Evolutionary conservation across 805 yeast species (phyloP), one percentile per base, ranked within the genome.

Genomic region (Yarrowia bubula): DNA sequence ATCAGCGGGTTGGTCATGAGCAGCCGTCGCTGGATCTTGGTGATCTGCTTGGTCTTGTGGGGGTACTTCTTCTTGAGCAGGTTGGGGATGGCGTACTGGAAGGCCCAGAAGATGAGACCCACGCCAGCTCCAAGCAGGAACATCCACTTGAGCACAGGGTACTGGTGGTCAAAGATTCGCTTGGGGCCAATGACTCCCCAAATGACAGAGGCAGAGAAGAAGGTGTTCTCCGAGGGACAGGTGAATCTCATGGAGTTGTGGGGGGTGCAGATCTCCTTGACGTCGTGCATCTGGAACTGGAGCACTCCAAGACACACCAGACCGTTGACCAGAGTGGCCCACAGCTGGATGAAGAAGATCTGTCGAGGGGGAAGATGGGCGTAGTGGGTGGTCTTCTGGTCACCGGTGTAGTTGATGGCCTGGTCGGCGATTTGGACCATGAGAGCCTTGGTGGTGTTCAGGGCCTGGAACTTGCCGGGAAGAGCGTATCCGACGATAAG

Each of bases 341-440:
- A 41, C 28, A 41, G 22, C 4, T 41, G 44, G 44, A 41, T 41
- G 4, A 6, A 4, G n/a, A 41, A 41, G 28, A 41, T 41, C 14
- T 28, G 15, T 67, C 84, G 77, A 8, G 88, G 88, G 0, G 88
- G 85, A 11, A 85, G 74, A 67, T 83, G 82, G 70, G 83, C 75
- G 70, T 86, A 86, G 67, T 85, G 87, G 1, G 82, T 86, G 73
- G 83, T 73, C 68, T 86, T 86, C 75, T 82, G 83, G 70, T 85
- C 87, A 10, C 80, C 75, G 61, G 83, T 77, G 72, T 80, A 85
- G 69, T 79, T 78, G 46, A 81, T 78, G 0, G 88, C 86, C 71
- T 86, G 89, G 13, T 65, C 67, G 62, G 66, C 62, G 53, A 31
- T 67, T 37, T 58, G 61, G 43, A 64, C 64, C 69, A 68, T 65